Evolutionary conservation across 2,329 filamentous ascomycete species (phyloP).

Genomic region (Sclerotinia glacialis): DNA sequence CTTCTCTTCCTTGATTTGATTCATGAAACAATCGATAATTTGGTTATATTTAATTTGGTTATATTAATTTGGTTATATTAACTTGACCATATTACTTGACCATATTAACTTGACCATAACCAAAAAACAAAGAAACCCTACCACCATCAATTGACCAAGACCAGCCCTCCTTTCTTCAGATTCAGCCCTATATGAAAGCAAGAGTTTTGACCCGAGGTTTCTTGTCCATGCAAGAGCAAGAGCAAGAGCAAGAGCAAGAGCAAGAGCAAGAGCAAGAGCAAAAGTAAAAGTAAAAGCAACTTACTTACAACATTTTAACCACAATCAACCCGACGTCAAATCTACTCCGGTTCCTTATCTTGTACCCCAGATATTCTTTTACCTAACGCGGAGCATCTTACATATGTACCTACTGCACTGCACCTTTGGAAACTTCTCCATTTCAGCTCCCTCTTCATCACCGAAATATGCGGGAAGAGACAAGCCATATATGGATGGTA

Average conservation of each 20-base stretch:
- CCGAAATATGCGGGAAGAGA: not conserved
- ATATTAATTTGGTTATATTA: too few relatives aligned
- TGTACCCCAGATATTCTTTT: constrained; percentile 5
- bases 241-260: too few relatives aligned
- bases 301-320: too few relatives aligned
- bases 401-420: not conserved
- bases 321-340: not conserved
- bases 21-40: not conserved
- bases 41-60: too few relatives aligned
- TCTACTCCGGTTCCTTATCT: constrained; percentile 1
- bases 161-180: not conserved
- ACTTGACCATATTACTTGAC: too few relatives aligned
- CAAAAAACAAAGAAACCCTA: not conserved
- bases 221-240: not conserved
- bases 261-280: too few relatives aligned
- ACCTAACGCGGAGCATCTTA: constrained; percentile 3
- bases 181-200: constrained; percentile 12
- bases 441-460: not conserved
- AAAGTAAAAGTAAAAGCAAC: not conserved
- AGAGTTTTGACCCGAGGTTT: not conserved
- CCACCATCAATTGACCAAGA: not conserved
- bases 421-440: constrained; percentile 1
- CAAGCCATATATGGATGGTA: not conserved
- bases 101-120: too few relatives aligned
- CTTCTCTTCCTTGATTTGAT: not conserved